phyloP scores from a whole-genome alignment of 805 yeast species.

The Candida xiaguanensis region DNA sequence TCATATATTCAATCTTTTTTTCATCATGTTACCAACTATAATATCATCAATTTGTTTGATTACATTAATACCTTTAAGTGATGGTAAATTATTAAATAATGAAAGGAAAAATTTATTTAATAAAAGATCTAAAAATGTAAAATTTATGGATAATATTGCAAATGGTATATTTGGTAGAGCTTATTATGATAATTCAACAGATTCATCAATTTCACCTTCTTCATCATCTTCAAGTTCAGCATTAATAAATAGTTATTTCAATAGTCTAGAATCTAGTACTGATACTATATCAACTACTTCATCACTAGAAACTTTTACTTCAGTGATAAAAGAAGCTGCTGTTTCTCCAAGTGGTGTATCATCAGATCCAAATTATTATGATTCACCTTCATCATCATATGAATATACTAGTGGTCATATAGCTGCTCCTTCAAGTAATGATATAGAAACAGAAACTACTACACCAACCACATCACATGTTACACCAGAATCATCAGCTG shows the following conservation, averaged over 20 bases:
- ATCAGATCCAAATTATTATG: too few relatives aligned
- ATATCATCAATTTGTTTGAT: constrained; percentile 5
- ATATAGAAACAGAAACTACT: background rate
- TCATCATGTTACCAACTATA: constrained; percentile 4
- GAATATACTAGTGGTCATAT: background rate
- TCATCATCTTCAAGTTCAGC: background rate
- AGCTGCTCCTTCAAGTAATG: background rate
- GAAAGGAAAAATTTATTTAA: background rate
- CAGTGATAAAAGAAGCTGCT: background rate
- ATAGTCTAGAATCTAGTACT: background rate
- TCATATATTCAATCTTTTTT: too few relatives aligned
- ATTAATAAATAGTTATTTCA: background rate
- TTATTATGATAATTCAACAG: constrained; percentile 1
- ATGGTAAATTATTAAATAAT: constrained; percentile 3
- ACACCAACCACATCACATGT: background rate
- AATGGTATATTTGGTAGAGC: constrained; percentile 3
- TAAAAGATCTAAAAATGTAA: background rate
- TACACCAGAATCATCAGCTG: too few relatives aligned
- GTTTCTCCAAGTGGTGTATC: background rate
- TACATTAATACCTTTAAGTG: constrained; percentile 1
- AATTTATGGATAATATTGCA: background rate
- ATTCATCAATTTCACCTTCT: too few relatives aligned
- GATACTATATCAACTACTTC: background rate
- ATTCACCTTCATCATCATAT: too few relatives aligned
- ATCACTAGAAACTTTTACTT: background rate